phyloP scores from a whole-genome alignment of 345 rosid genomes.

The Turritis glabra region DNA sequence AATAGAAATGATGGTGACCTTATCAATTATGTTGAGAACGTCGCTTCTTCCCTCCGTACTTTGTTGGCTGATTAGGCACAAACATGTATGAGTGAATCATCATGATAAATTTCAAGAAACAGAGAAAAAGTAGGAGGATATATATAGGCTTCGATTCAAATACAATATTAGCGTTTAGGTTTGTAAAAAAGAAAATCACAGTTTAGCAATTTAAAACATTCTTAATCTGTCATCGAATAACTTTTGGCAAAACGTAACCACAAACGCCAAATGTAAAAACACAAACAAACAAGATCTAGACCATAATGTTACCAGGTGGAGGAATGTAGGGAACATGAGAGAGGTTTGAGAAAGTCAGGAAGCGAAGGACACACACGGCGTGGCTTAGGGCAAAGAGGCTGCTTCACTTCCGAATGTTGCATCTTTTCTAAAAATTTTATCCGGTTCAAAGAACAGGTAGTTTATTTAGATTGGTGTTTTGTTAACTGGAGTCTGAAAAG shows the following conservation, averaged over 20 bases:
- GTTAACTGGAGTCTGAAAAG: constrained; percentile 1
- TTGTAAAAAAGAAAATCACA: neutral
- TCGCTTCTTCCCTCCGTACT: constrained; percentile 46
- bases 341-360: constrained; percentile 70
- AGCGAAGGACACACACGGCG: constrained; percentile 52
- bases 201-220: neutral
- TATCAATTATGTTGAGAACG: constrained; percentile 47
- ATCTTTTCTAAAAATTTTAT: constrained; percentile 29
- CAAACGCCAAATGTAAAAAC: neutral
- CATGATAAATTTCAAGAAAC: neutral
- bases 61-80: constrained; percentile 47
- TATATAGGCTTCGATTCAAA: neutral
- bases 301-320: constrained; percentile 18
- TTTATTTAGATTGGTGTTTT: neutral
- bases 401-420: constrained; percentile 51
- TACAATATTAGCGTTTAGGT: constrained; percentile 20
- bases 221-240: neutral
- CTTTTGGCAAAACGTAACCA: neutral
- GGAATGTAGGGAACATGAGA: constrained; percentile 54
- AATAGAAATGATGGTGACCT: constrained; percentile 38
- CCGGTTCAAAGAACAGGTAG: constrained; percentile 11
- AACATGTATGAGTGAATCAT: constrained; percentile 1
- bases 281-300: neutral
- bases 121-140: neutral
- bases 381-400: constrained; percentile 72